phyloP scores from a whole-genome alignment of 768 basidiomycete genomes.

The Psilocybe subaeruginosa region DNA sequence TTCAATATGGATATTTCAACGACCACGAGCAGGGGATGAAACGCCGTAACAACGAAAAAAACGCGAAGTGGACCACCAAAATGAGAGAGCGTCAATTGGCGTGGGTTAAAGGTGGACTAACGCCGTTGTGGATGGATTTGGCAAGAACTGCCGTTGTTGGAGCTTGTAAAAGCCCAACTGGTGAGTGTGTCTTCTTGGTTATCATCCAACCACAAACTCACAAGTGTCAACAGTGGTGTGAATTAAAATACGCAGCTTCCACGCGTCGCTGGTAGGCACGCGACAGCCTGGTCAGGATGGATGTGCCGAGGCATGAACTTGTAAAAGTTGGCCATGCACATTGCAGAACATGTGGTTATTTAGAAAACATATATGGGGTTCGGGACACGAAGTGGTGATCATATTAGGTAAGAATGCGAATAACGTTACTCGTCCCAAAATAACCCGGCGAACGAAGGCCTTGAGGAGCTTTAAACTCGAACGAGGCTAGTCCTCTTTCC shows the following conservation, averaged over 20 bases:
- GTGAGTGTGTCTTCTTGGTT: neutral
- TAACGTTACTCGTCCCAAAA: slow-evolving; percentile 8
- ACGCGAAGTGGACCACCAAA: neutral
- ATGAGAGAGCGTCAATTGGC: neutral
- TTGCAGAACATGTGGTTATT: slow-evolving; percentile 11
- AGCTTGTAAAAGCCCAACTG: neutral
- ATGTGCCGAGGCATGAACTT: neutral
- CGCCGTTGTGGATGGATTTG: neutral
- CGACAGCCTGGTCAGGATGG: slow-evolving; percentile 9
- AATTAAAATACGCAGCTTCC: neutral
- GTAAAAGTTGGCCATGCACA: neutral
- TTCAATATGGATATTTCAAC: neutral
- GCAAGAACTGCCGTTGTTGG: slow-evolving; percentile 8
- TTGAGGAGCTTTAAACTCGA: slow-evolving; percentile 15
- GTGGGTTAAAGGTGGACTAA: neutral
- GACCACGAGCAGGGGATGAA: neutral
- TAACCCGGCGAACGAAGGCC: slow-evolving; percentile 5
- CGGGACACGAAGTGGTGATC: neutral
- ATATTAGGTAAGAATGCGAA: slow-evolving; percentile 7
- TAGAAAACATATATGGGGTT: slow-evolving; percentile 8
- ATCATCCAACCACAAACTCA: slow-evolving; percentile 12
- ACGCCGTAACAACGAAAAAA: neutral
- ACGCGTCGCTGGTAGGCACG: slow-evolving; percentile 6
- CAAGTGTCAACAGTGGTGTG: slow-evolving; percentile 10
- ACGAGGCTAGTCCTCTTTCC: slow-evolving; percentile 2